Conservation (phyloP, 257 asterid species). For the Cordia subcordata region DNA sequence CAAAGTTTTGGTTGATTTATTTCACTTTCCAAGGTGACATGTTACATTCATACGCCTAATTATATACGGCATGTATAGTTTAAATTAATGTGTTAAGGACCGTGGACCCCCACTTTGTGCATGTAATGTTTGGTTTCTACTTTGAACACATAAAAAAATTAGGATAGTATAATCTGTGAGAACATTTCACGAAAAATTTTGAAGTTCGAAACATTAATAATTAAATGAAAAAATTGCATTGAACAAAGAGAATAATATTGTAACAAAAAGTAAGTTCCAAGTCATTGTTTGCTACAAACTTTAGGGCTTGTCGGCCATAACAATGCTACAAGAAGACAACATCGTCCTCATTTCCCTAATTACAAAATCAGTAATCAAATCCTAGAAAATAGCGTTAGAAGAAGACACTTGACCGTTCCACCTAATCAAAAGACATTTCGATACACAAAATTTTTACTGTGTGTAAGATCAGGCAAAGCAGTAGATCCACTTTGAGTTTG, state of each 20-base stretch:
- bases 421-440: no score
- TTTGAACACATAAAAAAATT: constrained; percentile 1
- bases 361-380: constrained; percentile 7
- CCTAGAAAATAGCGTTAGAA: constrained; percentile 4
- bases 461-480: not conserved
- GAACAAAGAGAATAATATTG: constrained; percentile 20
- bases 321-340: constrained; percentile 27
- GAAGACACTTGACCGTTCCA: not conserved
- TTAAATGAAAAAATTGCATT: constrained; percentile 1
- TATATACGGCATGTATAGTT: constrained; percentile 27
- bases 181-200: constrained; percentile 5
- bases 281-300: constrained; percentile 28
- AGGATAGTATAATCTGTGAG: not conserved
- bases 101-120: constrained; percentile 9
- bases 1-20: no score
- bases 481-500: no score
- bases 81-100: constrained; percentile 5
- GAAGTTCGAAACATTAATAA: constrained; percentile 2
- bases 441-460: not conserved
- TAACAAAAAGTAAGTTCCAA: constrained; percentile 6
- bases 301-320: constrained; percentile 49
- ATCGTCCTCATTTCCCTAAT: constrained; percentile 41
- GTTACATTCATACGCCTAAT: constrained; percentile 24
- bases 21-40: no score
- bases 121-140: not conserved